Evolutionary conservation across 1,139 yeast genomes (phyloP), one percentile per base, ranked within the genome.

Genomic region (Magnusiomyces sp.): DNA sequence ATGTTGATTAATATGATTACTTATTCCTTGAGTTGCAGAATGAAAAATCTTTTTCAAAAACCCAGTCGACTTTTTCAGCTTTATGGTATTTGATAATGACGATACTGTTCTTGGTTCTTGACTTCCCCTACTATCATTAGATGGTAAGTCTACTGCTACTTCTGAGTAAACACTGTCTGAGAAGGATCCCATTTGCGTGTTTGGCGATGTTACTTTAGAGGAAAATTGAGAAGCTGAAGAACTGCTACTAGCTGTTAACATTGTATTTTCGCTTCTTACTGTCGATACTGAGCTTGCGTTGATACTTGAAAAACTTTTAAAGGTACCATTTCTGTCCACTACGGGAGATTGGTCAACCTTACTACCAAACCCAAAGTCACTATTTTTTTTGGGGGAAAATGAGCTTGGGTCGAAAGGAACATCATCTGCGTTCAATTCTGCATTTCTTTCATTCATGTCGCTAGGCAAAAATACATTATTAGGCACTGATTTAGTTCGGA

Each of bases 11-110:
- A 23, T 23, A 7, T 23, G 29, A 7, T 23, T 23, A 23, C 29
- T 23, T 23, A 23, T 23, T 23, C 29, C 29, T 7, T 23, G 29
- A 23, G 29, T 23, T 23, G 29, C 29, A 23, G 29, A 23, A n/a
- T 20, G n/a, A 43, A 80, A 69, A 16, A 81, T 61, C 60, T 76
- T 79, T 55, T 72, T 76, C 60, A 83, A 72, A 50, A 81, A 73
- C 20, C 76, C 79, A 1, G 81, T 72, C 0, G 67, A 61, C 47
- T 58, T 59, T 39, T 59, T 60, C 27, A 64, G 50, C 45, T 37
- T 17, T 2, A 20, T 20, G 20, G 59, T 63, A 43, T 63, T 53
- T 5, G 61, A 46, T 1, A 50, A 42, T 14, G 29, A 23, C 4
- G 29, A 23, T 23, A 23, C 29, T 23, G 29, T 23, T 23, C 29